These are phyloP conservation scores for Naegleria gruberi DNA, from an alignment of 208 protist species.

Conservation along the genomic window DNA sequence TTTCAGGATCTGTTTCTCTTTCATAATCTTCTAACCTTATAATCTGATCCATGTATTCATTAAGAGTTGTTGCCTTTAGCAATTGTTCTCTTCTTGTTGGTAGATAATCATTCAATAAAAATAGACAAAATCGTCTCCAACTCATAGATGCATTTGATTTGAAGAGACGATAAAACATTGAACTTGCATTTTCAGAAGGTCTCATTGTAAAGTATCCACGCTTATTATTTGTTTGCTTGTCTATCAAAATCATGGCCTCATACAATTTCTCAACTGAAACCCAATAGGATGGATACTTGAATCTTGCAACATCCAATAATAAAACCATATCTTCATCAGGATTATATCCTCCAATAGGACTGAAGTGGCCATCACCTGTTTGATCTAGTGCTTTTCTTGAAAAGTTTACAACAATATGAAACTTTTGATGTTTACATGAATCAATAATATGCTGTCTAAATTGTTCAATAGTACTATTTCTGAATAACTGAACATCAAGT, in stretches of 20 bases:
- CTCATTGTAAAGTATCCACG: slow-evolving; percentile 23
- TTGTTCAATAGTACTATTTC: slow-evolving; percentile 5
- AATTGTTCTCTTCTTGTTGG: background rate
- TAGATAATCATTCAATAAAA: background rate
- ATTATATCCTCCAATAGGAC: slow-evolving; percentile 50
- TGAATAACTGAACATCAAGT: background rate
- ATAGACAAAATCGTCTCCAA: background rate
- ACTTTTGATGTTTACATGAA: background rate
- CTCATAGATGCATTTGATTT: background rate
- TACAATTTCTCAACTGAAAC: slow-evolving; percentile 37
- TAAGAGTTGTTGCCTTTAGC: background rate
- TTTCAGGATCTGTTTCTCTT: background rate
- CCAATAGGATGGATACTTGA: slow-evolving; percentile 63
- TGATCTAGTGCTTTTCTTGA: slow-evolving; percentile 41
- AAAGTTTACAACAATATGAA: slow-evolving; percentile 44
- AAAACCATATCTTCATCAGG: slow-evolving; percentile 40
- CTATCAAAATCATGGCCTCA: slow-evolving; percentile 35
- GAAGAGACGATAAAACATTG: background rate
- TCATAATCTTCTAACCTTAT: background rate
- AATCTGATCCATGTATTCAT: background rate
- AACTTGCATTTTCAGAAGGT: background rate
- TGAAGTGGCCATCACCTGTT: slow-evolving; percentile 53
- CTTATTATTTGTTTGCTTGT: slow-evolving; percentile 30
- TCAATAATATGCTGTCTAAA: slow-evolving; percentile 3
- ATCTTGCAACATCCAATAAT: slow-evolving; percentile 55